A percentile compares a stretch with the other conserved stretches of the same genome.
Evolutionary conservation across 2,329 filamentous ascomycete species (phyloP).

Genomic region (Colletotrichum camelliae): DNA sequence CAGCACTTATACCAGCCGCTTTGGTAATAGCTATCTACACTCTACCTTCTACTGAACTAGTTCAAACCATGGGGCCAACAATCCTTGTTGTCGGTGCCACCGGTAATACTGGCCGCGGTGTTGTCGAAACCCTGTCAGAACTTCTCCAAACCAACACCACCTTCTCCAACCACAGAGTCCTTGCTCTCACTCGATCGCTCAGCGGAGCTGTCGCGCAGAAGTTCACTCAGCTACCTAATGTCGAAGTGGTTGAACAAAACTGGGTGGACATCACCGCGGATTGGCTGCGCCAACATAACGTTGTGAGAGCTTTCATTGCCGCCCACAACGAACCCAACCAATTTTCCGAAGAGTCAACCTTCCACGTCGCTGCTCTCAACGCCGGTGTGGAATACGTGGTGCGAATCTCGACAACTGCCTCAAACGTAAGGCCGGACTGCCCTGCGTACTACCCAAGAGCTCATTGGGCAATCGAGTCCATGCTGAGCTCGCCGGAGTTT

Average conservation of each 20-base stretch:
- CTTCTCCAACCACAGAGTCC: conserved; percentile 6
- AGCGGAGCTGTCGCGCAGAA: conserved; percentile 24
- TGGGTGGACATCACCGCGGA: conserved; percentile 42
- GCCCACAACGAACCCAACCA: conserved; percentile 39
- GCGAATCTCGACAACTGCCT: conserved; percentile 43
- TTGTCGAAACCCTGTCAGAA: conserved; percentile 30
- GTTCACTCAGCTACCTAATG: conserved; percentile 35
- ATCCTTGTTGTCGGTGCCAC: conserved; percentile 42
- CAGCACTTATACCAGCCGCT: fast-evolving
- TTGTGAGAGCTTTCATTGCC: conserved; percentile 43
- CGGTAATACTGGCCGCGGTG: conserved; percentile 39
- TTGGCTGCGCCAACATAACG: conserved; percentile 42
- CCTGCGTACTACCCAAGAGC: conserved; percentile 38
- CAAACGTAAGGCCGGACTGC: conserved; percentile 39
- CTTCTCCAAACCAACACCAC: conserved; percentile 23
- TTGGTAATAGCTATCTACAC: neutral
- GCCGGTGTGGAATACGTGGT: conserved; percentile 47
- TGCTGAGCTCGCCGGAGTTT: conserved; percentile 41
- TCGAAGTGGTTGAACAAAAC: conserved; percentile 38
- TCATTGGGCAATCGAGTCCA: conserved; percentile 46
- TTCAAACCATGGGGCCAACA: conserved; percentile 32
- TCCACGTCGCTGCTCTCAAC: conserved; percentile 36
- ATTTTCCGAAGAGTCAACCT: conserved; percentile 44
- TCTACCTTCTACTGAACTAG: neutral
- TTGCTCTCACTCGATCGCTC: conserved; percentile 25